Evolutionary conservation across 208 protist genomes (phyloP).

Genomic region (Acanthamoeba lugdunensis): DNA sequence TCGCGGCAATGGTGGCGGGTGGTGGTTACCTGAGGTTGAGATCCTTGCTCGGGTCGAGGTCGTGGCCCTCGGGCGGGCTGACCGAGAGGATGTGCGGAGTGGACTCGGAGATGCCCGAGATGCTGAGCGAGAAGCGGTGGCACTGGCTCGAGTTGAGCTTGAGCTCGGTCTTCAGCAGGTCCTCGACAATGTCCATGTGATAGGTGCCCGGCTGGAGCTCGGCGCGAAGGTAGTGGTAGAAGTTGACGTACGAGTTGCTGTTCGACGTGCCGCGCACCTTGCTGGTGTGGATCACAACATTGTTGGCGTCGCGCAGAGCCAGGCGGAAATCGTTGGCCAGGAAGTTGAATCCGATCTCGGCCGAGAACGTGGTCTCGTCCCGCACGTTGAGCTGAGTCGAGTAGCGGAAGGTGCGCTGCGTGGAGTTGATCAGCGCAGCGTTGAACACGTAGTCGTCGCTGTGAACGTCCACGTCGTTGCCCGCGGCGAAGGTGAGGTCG

Average conservation of each 20-base stretch:
- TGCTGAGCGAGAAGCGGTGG: slow-evolving; percentile 54
- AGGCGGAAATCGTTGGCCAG: slow-evolving; percentile 69
- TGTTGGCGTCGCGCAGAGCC: neutral
- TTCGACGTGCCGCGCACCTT: slow-evolving; percentile 26
- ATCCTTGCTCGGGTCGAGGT: slow-evolving; percentile 57
- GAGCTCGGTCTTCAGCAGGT: slow-evolving; percentile 58
- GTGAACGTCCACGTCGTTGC: slow-evolving; percentile 68
- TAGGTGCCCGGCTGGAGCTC: slow-evolving; percentile 55
- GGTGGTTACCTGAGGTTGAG: slow-evolving; percentile 9
- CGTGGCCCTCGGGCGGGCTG: slow-evolving; percentile 51
- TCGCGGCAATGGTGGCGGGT: too few relatives aligned
- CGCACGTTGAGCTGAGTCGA: slow-evolving; percentile 49
- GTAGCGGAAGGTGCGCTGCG: slow-evolving; percentile 10
- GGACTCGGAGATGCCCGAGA: slow-evolving; percentile 42
- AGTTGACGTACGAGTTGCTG: slow-evolving; percentile 72
- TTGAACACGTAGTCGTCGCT: slow-evolving; percentile 66
- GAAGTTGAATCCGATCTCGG: slow-evolving; percentile 71
- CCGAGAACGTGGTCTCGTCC: slow-evolving; percentile 34
- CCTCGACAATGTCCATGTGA: slow-evolving; percentile 54
- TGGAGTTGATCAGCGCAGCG: slow-evolving; percentile 60
- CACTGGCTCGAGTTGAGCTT: slow-evolving; percentile 44
- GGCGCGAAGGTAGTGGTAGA: slow-evolving; percentile 49
- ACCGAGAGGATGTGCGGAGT: slow-evolving; percentile 61
- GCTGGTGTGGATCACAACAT: neutral
- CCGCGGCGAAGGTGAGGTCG: slow-evolving; percentile 50